These are phyloP conservation scores for Medicago lupulina DNA, from an alignment of 306 rosid species.

Conservation along the genomic window DNA sequence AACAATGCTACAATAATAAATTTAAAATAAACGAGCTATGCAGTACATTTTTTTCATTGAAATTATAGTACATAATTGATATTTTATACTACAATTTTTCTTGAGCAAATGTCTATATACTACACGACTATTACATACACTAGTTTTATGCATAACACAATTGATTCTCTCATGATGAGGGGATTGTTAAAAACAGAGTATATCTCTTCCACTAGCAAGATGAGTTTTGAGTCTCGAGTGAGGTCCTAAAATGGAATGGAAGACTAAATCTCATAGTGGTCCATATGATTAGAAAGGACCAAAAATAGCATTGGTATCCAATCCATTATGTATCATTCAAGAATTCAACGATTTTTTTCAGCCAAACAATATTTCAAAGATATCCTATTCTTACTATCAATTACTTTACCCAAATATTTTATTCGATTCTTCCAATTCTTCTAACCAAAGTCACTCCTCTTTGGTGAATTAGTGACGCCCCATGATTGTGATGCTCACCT, in stretches of 20 bases:
- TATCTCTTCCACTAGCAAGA: too few relatives aligned
- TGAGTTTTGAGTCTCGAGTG: not conserved
- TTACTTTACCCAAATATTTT: conserved; percentile 14
- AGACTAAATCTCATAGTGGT: conserved; percentile 11
- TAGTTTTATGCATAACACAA: too few relatives aligned
- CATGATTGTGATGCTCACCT: conserved; percentile 26
- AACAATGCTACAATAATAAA: too few relatives aligned
- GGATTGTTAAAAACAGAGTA: too few relatives aligned
- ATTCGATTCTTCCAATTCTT: conserved; percentile 42
- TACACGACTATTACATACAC: too few relatives aligned
- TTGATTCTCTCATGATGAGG: too few relatives aligned
- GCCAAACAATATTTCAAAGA: conserved; percentile 28
- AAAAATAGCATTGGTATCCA: conserved; percentile 32
- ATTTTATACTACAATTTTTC: too few relatives aligned
- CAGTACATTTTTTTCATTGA: too few relatives aligned
- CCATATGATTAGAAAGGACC: conserved; percentile 18
- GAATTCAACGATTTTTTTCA: conserved; percentile 30
- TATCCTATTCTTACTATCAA: conserved; percentile 12
- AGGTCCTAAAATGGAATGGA: conserved; percentile 18
- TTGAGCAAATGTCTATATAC: too few relatives aligned
- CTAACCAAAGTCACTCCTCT: conserved; percentile 35
- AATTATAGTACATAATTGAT: too few relatives aligned
- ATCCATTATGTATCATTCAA: conserved; percentile 14
- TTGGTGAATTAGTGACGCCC: not conserved
- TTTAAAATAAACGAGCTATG: too few relatives aligned